Evolutionary conservation across 176 grass and related monocot genomes (phyloP), one percentile per base, ranked within the genome.

Genomic region (Oryza punctata): DNA sequence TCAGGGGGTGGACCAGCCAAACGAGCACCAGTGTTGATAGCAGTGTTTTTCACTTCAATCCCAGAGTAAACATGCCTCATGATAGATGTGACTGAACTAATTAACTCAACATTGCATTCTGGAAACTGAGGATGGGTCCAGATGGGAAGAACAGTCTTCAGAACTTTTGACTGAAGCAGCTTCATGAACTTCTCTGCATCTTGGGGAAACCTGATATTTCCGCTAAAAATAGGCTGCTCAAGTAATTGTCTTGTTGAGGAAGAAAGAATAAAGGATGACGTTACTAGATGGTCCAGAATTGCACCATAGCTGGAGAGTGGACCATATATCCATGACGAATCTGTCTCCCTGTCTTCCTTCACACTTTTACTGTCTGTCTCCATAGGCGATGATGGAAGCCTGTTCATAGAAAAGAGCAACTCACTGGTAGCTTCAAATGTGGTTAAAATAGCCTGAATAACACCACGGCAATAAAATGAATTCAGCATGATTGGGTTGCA

Each of bases 361-460:
- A 64, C 87, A 54, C 41, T 76, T 75, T 82, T 88, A 86, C 81
- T 88, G 78, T 96, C 91, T 44, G 78, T 99, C 35, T 99, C 91
- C 96, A 99, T 96, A 81, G 93, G 91, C 4, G 96, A 96, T 27
- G 91, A 82, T 5, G 81, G 93, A 19, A 78, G 37, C 81, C 91
- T 82, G 65, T 88, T 94, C 76, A 88, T 92, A 5, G 93, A 47
- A 61, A 99, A 99, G 81, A 99, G 96, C 85, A 99, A 90, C 87
- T 99, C 93, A 52, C 96, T 99, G 13, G 96, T 96, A 67, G 96
- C 96, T 75, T 92, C 91, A 87, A 94, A 99, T 41, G 96, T 99
- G 35, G 96, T 96, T 67, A 99, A 91, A 54, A 99, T 92, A 38
- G 89, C 84, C 77, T 96, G 82, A 87, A 99, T 94, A 13, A 99